These are phyloP conservation scores for Lolium perenne DNA, from an alignment of 176 grass and related monocot genomes.

Conservation along the genomic window DNA sequence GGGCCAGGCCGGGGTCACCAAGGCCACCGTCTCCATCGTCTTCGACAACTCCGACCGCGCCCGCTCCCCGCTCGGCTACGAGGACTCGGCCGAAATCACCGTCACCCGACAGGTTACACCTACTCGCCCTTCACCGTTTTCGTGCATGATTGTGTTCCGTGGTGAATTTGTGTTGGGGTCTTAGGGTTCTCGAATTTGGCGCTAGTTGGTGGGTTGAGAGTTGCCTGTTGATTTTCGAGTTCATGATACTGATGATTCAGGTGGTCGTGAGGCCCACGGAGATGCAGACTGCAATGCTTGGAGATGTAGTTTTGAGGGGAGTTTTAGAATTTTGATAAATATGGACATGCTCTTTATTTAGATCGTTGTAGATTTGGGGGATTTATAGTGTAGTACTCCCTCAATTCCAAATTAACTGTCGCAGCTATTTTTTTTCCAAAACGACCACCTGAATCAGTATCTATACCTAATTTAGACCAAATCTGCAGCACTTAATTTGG, in stretches of 20 bases:
- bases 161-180: constrained; percentile 6
- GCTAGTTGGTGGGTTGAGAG: constrained; percentile 4
- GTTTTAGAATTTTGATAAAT: constrained; percentile 1
- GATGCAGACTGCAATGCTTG: constrained; percentile 21
- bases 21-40: constrained; percentile 89
- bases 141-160: background rate
- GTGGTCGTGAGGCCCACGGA: background rate
- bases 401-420: too few relatives aligned
- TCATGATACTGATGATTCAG: constrained; percentile 12
- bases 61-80: constrained; percentile 85
- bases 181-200: background rate
- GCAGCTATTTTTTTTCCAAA: too few relatives aligned
- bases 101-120: constrained; percentile 84
- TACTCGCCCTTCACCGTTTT: background rate
- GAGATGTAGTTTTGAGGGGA: constrained; percentile 13
- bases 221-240: background rate
- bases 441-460: too few relatives aligned
- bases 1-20: constrained; percentile 95
- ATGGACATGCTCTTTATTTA: constrained; percentile 29
- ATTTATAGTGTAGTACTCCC: background rate
- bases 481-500: too few relatives aligned
- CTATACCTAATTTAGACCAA: too few relatives aligned
- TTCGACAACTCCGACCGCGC: constrained; percentile 91
- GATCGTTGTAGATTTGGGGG: background rate
- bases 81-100: constrained; percentile 86